phyloP scores from a whole-genome alignment of 345 rosid genomes.

The Eucalyptus victrix region DNA sequence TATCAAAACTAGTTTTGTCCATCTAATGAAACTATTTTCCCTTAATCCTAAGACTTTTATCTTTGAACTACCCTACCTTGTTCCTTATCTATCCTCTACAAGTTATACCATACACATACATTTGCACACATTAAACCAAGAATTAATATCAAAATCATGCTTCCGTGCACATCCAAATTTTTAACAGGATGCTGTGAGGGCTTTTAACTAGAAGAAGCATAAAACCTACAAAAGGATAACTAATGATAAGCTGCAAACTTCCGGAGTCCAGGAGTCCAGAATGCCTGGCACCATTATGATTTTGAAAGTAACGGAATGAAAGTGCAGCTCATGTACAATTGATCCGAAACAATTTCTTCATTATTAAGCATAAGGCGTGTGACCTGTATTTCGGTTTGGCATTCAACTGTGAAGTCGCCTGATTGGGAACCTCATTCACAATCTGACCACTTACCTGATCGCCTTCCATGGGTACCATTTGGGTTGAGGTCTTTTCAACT shows the following conservation, averaged over 20 bases:
- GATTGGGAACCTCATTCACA: neutral
- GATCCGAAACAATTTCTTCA: neutral
- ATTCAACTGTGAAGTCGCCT: neutral
- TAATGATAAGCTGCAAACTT: neutral
- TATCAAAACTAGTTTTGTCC: too few species aligned
- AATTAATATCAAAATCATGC: too few species aligned
- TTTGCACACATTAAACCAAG: too few species aligned
- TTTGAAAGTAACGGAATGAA: neutral
- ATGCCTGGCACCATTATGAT: neutral
- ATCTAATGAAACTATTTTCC: too few species aligned
- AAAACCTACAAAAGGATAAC: neutral
- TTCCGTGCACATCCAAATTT: too few species aligned
- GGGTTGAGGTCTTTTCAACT: neutral
- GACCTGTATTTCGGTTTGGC: slow-evolving; percentile 44
- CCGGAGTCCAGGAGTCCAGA: neutral
- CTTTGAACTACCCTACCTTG: too few species aligned
- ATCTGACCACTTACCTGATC: neutral
- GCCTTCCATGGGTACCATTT: neutral
- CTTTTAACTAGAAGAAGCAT: neutral
- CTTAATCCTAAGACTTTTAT: too few species aligned
- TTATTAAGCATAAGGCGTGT: neutral
- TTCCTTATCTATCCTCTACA: too few species aligned
- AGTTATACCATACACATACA: too few species aligned
- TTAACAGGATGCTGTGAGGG: neutral
- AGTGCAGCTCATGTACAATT: neutral